Evolutionary conservation across 2,329 filamentous ascomycete genomes (phyloP), one percentile per base, ranked within the genome.

Genomic region (Fusarium marasasianum): DNA sequence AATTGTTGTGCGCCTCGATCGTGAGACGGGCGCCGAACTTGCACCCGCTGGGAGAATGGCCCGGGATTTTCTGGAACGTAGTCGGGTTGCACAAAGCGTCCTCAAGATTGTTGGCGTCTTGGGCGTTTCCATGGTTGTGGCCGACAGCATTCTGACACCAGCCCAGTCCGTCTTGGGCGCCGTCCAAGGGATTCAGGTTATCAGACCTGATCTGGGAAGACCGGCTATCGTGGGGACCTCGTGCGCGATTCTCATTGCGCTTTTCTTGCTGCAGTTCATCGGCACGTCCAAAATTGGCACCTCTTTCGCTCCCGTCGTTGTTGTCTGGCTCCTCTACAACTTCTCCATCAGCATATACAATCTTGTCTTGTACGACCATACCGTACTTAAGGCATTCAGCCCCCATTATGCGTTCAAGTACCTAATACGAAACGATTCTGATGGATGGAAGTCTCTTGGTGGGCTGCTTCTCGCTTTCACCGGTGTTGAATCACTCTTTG

Each of bases 401-500:
- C 89, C 89, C 0, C 88, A 87, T 70, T 92, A 87, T 66, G 91
- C 90, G 7, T 89, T 91, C 63, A 79, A 84, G 8, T 93, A 90
- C 78, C 85, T 93, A 44, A 80, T 88, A 26, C 85, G 88, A 20
- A 90, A 92, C 76, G 86, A 86, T 60, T 84, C 87, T 8, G 84
- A 87, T 10, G 91, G 90, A 1, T 93, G 91, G 91, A 85, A 84
- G 66, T 89, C 87, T 66, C 85, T 94, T 4, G 91, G 91, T n/a
- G 93, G 93, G 9, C 88, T 95, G 26, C 81, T 95, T 5, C 87
- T 95, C 15, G 88, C 91, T 6, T 95, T 95, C 77, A 95, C 93
- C 5, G 93, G 91, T 24, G 91, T 93, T n/a, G 93, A 95, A 79
- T 92, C 93, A 3, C 85, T 95, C 2, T 95, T 94, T 78, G 93